These are phyloP conservation scores for Jaenimonas drosophilae DNA, from an alignment of 208 protist genomes.

Conservation along the genomic window DNA sequence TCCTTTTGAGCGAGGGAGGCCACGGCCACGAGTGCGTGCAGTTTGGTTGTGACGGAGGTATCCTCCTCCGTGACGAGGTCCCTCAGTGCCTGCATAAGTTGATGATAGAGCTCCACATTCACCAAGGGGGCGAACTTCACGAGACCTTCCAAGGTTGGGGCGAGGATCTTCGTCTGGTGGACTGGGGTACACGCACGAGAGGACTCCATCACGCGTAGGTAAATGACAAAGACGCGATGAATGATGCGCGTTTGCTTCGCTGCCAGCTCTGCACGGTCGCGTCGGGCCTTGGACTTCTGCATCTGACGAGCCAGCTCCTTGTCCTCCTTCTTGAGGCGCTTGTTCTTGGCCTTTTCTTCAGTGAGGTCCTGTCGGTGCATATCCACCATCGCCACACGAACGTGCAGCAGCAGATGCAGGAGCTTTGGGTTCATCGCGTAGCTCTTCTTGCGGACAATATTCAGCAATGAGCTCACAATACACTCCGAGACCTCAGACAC, in stretches of 20 bases:
- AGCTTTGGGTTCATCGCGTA: slow-evolving; percentile 91
- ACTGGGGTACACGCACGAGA: slow-evolving; percentile 69
- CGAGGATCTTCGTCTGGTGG: slow-evolving; percentile 85
- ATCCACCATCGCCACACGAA: slow-evolving; percentile 89
- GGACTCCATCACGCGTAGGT: slow-evolving; percentile 83
- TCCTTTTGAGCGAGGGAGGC: slow-evolving; percentile 82
- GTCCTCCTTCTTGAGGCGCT: slow-evolving; percentile 85
- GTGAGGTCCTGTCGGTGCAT: slow-evolving; percentile 82
- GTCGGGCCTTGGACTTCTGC: slow-evolving; percentile 86
- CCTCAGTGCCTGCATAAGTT: slow-evolving; percentile 81
- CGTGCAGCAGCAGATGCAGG: slow-evolving; percentile 77
- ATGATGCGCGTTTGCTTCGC: slow-evolving; percentile 84
- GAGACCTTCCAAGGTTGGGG: slow-evolving; percentile 78
- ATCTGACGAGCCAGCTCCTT: slow-evolving; percentile 87
- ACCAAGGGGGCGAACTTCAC: slow-evolving; percentile 89
- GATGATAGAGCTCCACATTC: slow-evolving; percentile 84
- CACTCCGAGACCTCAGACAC: slow-evolving; percentile 79
- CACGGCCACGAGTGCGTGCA: slow-evolving; percentile 85
- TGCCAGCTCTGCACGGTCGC: slow-evolving; percentile 75
- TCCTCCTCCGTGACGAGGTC: slow-evolving; percentile 78
- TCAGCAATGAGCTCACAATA: slow-evolving; percentile 65
- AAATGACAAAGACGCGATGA: slow-evolving; percentile 88
- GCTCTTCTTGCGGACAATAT: slow-evolving; percentile 85
- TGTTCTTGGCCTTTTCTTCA: slow-evolving; percentile 89
- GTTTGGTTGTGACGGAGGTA: slow-evolving; percentile 72